Evolutionary conservation across 169 alveolate genomes (phyloP), one percentile per base, ranked within the genome.

Genomic region (Babesia bigemina): DNA sequence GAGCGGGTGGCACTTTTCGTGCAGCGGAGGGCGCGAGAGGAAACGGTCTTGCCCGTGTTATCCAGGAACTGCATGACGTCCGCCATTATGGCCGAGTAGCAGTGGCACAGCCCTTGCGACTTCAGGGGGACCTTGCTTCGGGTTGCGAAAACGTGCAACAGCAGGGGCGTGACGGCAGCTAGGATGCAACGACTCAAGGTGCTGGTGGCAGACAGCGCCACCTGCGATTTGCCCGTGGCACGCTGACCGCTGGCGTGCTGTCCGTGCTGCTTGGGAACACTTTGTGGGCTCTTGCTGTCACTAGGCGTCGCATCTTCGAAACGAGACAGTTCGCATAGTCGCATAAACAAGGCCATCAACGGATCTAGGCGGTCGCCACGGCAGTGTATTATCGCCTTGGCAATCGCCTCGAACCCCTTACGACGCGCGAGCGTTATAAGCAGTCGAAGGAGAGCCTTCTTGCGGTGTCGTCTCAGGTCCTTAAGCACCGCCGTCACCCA

Each of bases 181-280:
- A 77, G 86, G 39, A 77, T 63, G 42, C 57, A 57, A 22, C 75
- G 67, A 49, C 73, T 69, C 44, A 77, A 58, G 0, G 58, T 52
- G 44, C 67, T 17, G 33, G 53, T 29, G 12, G 66, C 28, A 11
- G 53, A 21, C 44, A 55, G 0, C 11, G 11, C 39, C 14, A 0
- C 56, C 53, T 33, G 71, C 16, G 12, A 16, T 21, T 56, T 2
- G 21, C 21, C 24, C 16, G 8, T 22, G 71, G 59, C 33, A 13
- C 11, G 44, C 24, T 17, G 12, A 0, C 21, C 73, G 7, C 48
- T 29, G 6, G 2, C 47, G 9, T 26, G 1, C 56, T 36, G 52
- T 2, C 11, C 45, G 24, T 17, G 24, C 47, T 44, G 13, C 21
- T 22, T 45, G 14, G 17, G 17, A 2, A 13, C 4, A 16, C 17